Evolutionary conservation across 331 rosid genomes (phyloP).

Genomic region (Telfairia occidentalis): DNA sequence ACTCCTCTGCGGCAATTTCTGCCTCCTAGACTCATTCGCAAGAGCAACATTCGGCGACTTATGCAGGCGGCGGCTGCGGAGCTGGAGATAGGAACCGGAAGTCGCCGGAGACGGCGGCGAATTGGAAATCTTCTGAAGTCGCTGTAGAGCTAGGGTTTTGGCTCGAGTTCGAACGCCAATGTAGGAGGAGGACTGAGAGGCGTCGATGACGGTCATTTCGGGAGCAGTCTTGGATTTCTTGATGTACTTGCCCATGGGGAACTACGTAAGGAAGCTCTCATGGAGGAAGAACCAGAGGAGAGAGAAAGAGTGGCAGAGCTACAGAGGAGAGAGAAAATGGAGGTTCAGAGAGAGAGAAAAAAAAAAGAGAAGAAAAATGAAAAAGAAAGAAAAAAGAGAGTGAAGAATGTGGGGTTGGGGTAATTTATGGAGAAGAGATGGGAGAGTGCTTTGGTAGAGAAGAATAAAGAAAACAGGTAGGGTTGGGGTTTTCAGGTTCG

Average conservation of each 20-base stretch:
- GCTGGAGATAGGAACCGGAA: constrained; percentile 72
- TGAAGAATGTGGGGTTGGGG: not conserved
- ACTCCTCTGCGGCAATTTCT: constrained; percentile 10
- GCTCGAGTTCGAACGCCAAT: constrained; percentile 88
- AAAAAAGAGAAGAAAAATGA: not conserved
- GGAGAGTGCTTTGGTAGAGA: not conserved
- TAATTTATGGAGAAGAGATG: not conserved
- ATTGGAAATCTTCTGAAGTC: constrained; percentile 34
- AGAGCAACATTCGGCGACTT: constrained; percentile 31
- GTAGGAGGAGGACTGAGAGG: constrained; percentile 33
- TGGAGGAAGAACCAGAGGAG: constrained; percentile 14
- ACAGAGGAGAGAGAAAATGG: not conserved
- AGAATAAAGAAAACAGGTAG: constrained; percentile 1
- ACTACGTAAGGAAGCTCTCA: constrained; percentile 19
- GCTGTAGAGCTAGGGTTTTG: constrained; percentile 69
- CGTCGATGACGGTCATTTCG: constrained; percentile 51
- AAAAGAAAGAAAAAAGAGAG: not conserved
- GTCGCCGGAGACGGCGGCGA: constrained; percentile 15
- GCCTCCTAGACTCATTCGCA: constrained; percentile 25
- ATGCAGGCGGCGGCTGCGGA: constrained; percentile 71
- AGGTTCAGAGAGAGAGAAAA: not conserved
- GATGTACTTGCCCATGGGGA: constrained; percentile 82
- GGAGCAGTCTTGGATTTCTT: constrained; percentile 55
- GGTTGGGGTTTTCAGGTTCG: constrained; percentile 24
- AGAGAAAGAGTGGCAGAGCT: not conserved